Percentiles rank a stretch among this genome's conserved stretches.
phyloP scores from a whole-genome alignment of 2,329 filamentous ascomycete genomes.

The Pestalotiopsis sp. region DNA sequence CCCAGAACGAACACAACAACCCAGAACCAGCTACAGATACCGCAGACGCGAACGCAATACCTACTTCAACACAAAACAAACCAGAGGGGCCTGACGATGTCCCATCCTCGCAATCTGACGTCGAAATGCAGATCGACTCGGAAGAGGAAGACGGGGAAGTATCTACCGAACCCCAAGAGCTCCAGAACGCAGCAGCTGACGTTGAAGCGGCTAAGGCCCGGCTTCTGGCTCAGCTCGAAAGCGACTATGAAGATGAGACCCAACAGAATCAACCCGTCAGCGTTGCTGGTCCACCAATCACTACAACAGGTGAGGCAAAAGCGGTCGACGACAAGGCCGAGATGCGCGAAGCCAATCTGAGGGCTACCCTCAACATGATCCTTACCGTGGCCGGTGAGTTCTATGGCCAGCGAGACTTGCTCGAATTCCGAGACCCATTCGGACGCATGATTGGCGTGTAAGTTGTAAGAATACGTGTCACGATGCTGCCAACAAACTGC shows the following conservation, averaged over 20 bases:
- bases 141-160: slow-evolving; percentile 41
- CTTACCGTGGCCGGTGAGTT: slow-evolving; percentile 84
- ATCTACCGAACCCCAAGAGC: slow-evolving; percentile 29
- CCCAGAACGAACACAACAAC: neutral
- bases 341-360: slow-evolving; percentile 52
- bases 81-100: slow-evolving; percentile 25
- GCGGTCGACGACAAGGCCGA: slow-evolving; percentile 29
- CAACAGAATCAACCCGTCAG: slow-evolving; percentile 12
- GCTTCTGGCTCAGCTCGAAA: slow-evolving; percentile 48
- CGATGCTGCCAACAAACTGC: neutral
- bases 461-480: neutral
- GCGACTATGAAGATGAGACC: slow-evolving; percentile 16
- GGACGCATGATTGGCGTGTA: slow-evolving; percentile 38
- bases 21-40: neutral
- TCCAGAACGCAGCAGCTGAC: slow-evolving; percentile 33
- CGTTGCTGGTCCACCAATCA: neutral
- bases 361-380: slow-evolving; percentile 88
- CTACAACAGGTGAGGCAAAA: neutral
- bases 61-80: neutral
- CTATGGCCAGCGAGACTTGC: slow-evolving; percentile 85
- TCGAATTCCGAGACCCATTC: slow-evolving; percentile 72
- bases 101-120: slow-evolving; percentile 24
- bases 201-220: slow-evolving; percentile 52
- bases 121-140: slow-evolving; percentile 33
- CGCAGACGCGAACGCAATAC: neutral